Evolutionary conservation across 2,329 filamentous ascomycete genomes (phyloP).

Genomic region (Conoideocrella luteorostrata): DNA sequence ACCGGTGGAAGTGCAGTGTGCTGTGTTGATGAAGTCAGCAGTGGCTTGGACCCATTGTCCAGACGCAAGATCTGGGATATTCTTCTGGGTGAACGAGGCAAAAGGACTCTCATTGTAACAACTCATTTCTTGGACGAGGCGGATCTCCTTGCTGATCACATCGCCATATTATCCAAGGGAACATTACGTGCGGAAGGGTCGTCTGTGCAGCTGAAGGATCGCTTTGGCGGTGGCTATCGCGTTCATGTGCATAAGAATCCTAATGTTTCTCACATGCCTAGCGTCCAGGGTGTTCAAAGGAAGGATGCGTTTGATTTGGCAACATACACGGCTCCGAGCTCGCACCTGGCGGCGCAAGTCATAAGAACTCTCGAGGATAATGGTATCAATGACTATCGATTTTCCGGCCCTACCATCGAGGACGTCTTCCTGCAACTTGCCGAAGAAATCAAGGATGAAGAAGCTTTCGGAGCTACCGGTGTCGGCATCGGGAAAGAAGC

Average conservation of each 20-base stretch:
- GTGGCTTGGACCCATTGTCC: constrained; percentile 79
- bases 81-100: constrained; percentile 73
- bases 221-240: constrained; percentile 75
- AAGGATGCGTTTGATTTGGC: constrained; percentile 62
- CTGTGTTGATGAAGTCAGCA: constrained; percentile 87
- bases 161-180: constrained; percentile 81
- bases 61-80: constrained; percentile 93
- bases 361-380: constrained; percentile 62
- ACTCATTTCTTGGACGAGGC: constrained; percentile 95
- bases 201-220: constrained; percentile 78
- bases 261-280: constrained; percentile 38
- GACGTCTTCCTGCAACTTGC: constrained; percentile 86
- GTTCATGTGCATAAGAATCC: constrained; percentile 64
- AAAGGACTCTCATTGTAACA: constrained; percentile 76
- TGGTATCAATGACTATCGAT: constrained; percentile 70
- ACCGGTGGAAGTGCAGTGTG: constrained; percentile 83
- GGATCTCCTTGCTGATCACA: constrained; percentile 81
- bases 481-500: constrained; percentile 11
- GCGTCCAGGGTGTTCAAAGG: constrained; percentile 50
- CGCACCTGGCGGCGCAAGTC: constrained; percentile 62
- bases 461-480: constrained; percentile 20
- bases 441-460: constrained; percentile 63
- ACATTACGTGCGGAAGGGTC: constrained; percentile 75
- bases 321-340: constrained; percentile 65
- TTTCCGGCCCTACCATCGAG: constrained; percentile 84